Base-by-base conservation (phyloP, 1,284 basidiomycete species). In the Sanguinoderma infundibulare region DNA sequence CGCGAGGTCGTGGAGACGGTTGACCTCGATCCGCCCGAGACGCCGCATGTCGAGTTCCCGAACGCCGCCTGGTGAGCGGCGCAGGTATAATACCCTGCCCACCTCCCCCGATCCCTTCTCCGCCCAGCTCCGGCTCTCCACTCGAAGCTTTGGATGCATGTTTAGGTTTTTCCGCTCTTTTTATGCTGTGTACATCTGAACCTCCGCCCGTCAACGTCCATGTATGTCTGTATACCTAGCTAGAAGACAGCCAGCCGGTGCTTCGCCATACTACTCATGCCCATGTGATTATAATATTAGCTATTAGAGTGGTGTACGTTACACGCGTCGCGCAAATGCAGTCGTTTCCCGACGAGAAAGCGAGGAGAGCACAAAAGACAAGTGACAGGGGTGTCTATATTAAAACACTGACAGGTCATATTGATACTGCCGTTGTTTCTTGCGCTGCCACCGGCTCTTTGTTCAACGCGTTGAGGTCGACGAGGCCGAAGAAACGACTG, bases 401-500 rank as follows among this genome's bases (percentile, higher is more conserved):
- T n/a, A n/a, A n/a, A n/a, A 10, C 17, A 35, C 17, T 30, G 34
- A 5, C 12, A 17, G 24, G 49, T 56, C 58, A 62, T 60, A 49
- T 47, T 42, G 58, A 40, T 28, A 47, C 53, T 39, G 5, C 20
- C 32, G 46, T 39, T 7, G 55, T 49, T n/a, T 50, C 60, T 58
- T 59, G 35, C 47, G 56, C 44, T 34, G 60, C 42, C 32, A n/a
- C 55, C 5, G 34, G 30, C 52, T 65, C 60, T 22, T 59, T 61
- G 46, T 56, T 53, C 7, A 60, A 60, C 6, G 61, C 61, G 39
- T 72, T 73, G 64, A 90, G 77, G 69, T 94, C 82, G 47, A 92
- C 87, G 51, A 90, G 79, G 14, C 86, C 91, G 73, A 90, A 92
- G 74, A 83, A 87, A 36, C 93, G 84, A 76, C 90, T 92, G 54